Evolutionary conservation across 139 green algal genomes (phyloP), one percentile per base, ranked within the genome.

Genomic region (Ettlia oleoabundans): DNA sequence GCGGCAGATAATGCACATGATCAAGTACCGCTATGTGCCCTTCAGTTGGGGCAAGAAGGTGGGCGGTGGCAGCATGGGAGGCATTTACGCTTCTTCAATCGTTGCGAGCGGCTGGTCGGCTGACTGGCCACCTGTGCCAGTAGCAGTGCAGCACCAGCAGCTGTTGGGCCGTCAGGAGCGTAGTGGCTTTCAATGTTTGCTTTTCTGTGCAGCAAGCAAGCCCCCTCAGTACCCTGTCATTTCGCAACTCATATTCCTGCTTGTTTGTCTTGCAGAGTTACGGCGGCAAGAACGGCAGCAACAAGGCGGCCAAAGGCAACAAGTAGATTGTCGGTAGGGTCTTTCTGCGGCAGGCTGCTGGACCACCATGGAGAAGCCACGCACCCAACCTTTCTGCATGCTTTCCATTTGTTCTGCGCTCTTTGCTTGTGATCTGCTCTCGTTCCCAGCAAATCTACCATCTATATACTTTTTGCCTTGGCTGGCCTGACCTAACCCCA

Each of bases 1-100:
- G 89, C 88, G 94, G 41, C 97, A 99, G 83, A 98, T 99, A 74
- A 90, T 89, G 84, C 97, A 99, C 89, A 99, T 99, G 97, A 96
- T 98, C 86, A 98, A 98, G 86, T 93, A 98, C 85, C 90, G 88
- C 61, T 98, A 98, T 80, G 55, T 98, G 41, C 96, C 96, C 3
- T 98, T 97, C 47, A 58, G 47, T 15, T 58, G 10, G 10, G 47
- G 47, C 13, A 58, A 58, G 47, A 58, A 58, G 47, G 47, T 58
- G n/a, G n/a, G n/a, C n/a, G n/a, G n/a, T n/a, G n/a, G n/a, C n/a
- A n/a, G n/a, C n/a, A n/a, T n/a, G n/a, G n/a, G n/a, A n/a, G n/a
- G n/a, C n/a, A n/a, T n/a, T n/a, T n/a, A n/a, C n/a, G n/a, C n/a
- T n/a, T n/a, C n/a, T n/a, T n/a, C n/a, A 26, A n/a, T n/a, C n/a